Evolutionary conservation across 148 eudicot genomes (phyloP).

Genomic region (Camellia japonica): DNA sequence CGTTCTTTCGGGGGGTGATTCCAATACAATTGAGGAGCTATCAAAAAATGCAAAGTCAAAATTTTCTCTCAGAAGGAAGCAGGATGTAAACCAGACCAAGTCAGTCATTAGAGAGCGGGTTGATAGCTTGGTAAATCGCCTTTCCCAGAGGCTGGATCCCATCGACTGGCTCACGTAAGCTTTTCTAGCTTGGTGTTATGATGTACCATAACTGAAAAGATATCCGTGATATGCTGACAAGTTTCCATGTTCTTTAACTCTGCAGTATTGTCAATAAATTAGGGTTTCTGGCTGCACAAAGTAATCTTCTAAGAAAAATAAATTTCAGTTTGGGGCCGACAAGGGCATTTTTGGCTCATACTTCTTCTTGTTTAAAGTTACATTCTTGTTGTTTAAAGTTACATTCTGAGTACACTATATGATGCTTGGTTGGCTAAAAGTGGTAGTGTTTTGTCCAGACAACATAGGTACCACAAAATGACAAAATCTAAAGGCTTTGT

Average conservation of each 20-base stretch:
- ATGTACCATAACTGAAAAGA: neutral
- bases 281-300: neutral
- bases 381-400: neutral
- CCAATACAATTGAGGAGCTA: conserved; percentile 37
- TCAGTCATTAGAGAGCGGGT: conserved; percentile 58
- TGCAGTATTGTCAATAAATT: neutral
- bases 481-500: neutral
- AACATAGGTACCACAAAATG: neutral
- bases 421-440: conserved; percentile 8
- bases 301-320: neutral
- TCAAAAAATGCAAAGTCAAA: conserved; percentile 46
- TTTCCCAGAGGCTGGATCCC: conserved; percentile 85
- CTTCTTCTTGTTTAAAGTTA: neutral
- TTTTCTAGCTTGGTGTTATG: conserved; percentile 7
- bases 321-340: neutral
- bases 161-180: conserved; percentile 97
- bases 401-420: neutral
- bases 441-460: neutral
- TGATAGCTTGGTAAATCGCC: conserved; percentile 52
- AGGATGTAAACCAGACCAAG: conserved; percentile 52
- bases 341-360: no score
- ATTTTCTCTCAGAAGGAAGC: conserved; percentile 65
- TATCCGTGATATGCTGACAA: neutral
- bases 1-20: conserved; percentile 76
- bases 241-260: neutral